Base-by-base conservation (phyloP, 768 basidiomycete genomes). In the Auricularia sp. region DNA sequence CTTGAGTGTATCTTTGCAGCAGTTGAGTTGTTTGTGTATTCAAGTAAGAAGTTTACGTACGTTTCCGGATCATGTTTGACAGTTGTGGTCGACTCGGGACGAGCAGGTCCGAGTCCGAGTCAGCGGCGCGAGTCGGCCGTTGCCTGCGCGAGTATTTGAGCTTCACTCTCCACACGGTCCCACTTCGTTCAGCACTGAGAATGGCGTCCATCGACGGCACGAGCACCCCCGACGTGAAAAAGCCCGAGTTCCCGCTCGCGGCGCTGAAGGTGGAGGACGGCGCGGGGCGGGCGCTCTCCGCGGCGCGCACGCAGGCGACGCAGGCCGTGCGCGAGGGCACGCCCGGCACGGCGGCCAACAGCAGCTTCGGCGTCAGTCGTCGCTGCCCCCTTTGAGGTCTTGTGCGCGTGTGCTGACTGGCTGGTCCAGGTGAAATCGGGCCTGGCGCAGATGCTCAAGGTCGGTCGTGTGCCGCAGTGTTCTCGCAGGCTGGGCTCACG, bases 381-480 rank as follows among this genome's bases (percentile, higher is more conserved):
- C 23, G 6, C 8, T 5, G 47, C 47, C 11, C 47, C 16, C 23
- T 61, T 44, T 42, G 63, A 43, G 65, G 33, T 61, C 64, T 60
- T 66, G 39, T 14, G 39, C 7, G 39, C 39, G 8, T 35, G 59
- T 61, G 29, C n/a, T 64, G 35, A 42, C 39, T 23, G 23, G 39
- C 21, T 29, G 29, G 2, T 47, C 39, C 43, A 91, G 90, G 93
- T 95, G 71, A 95, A 95, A 76, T 91, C 91, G 29, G 94, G 93
- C 65, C 80, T 98, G 58, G 93, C 95, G 3, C 93, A 97, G 81
- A 97, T 98, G 95, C 80, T 97, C 71, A 97, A 97, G 84, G 90
- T 88, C 61, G 43, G 64, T 64, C 67, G 66, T 14, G 18, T 64
- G 18, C 61, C 51, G 34, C 42, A 59, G 64, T 67, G 61, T 47